A percentile compares a stretch with the other conserved stretches of the same genome.
phyloP scores from a whole-genome alignment of 305 asterid species.

The Stenogyne calaminthoides region DNA sequence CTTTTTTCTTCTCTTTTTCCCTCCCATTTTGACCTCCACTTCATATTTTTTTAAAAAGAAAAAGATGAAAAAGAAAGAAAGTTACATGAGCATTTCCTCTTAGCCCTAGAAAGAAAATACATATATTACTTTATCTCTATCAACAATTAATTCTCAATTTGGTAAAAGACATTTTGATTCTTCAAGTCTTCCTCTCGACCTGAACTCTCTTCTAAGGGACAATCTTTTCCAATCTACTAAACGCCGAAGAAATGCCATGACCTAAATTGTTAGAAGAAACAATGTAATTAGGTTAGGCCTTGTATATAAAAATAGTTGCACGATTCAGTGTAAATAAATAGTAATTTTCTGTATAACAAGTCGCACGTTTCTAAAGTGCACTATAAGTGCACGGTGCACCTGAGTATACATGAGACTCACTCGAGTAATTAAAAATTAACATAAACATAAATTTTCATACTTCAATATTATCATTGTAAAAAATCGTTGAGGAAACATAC shows the following conservation, averaged over 20 bases:
- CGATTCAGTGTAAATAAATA: too few relatives aligned
- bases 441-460: too few relatives aligned
- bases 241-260: slow-evolving; percentile 78
- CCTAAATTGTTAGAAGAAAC: slow-evolving; percentile 40
- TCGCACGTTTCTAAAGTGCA: too few relatives aligned
- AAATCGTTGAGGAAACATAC: background rate
- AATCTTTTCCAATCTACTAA: slow-evolving; percentile 71
- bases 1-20: background rate
- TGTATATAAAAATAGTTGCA: too few relatives aligned
- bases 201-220: slow-evolving; percentile 47
- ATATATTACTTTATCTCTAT: slow-evolving; percentile 30
- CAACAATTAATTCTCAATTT: slow-evolving; percentile 28
- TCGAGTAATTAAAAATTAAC: background rate
- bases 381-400: too few relatives aligned
- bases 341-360: too few relatives aligned
- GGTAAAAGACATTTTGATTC: slow-evolving; percentile 47
- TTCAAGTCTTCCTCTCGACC: slow-evolving; percentile 54
- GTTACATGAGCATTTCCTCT: slow-evolving; percentile 27
- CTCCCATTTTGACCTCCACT: slow-evolving; percentile 26
- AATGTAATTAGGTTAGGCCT: background rate
- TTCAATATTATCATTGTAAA: background rate
- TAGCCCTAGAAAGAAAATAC: slow-evolving; percentile 28
- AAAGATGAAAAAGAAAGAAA: background rate
- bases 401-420: too few relatives aligned
- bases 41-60: slow-evolving; percentile 9